Evolutionary conservation across 345 rosid genomes (phyloP).

Genomic region (Pseudoturritis turrita): DNA sequence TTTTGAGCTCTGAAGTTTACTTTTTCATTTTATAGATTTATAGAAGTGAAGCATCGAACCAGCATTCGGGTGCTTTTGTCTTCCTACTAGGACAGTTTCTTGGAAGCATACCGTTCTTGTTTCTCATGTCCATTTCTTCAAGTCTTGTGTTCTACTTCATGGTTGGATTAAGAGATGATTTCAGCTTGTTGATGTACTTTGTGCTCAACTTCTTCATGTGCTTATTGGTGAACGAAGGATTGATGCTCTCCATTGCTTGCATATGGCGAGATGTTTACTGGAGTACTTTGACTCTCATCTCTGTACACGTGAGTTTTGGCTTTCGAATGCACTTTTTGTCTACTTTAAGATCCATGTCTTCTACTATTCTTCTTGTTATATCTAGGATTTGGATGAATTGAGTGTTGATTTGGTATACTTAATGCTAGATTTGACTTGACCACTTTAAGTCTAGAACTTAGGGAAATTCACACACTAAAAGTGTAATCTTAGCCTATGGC

Average conservation of each 20-base stretch:
- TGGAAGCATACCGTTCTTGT: conserved; percentile 93
- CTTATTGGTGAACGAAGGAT: conserved; percentile 87
- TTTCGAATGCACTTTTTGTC: neutral
- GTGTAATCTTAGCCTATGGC: neutral
- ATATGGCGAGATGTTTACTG: conserved; percentile 77
- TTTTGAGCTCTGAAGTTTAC: conserved; percentile 1
- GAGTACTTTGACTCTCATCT: conserved; percentile 61
- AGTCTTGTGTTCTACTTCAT: conserved; percentile 97
- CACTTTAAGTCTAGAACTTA: neutral
- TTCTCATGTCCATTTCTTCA: conserved; percentile 93
- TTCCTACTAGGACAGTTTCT: conserved; percentile 88
- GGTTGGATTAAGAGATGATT: conserved; percentile 71
- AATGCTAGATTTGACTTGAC: neutral
- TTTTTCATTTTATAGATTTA: conserved; percentile 47
- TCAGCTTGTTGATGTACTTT: conserved; percentile 97
- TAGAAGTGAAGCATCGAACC: conserved; percentile 77
- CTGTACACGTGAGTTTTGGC: conserved; percentile 56
- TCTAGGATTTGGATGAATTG: neutral
- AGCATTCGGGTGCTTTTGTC: conserved; percentile 89
- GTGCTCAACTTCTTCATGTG: conserved; percentile 93
- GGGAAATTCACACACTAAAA: neutral
- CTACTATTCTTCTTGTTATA: neutral
- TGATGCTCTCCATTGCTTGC: conserved; percentile 62
- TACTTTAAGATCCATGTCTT: neutral
- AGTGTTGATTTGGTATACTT: neutral